Evolutionary conservation across 2,329 filamentous ascomycete species (phyloP).

Genomic region (Phoma herbarum): DNA sequence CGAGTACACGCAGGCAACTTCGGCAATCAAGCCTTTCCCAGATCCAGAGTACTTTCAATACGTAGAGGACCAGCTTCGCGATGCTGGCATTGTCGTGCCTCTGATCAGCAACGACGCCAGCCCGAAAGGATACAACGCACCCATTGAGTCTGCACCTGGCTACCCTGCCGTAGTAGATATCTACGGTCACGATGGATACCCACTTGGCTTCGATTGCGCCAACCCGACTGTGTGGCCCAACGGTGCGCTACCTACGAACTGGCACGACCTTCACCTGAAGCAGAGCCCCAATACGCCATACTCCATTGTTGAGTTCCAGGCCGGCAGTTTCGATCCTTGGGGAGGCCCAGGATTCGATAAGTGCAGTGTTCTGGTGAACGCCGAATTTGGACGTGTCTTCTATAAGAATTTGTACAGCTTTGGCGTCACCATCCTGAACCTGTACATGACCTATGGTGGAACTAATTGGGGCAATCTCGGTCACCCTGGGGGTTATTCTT

Average conservation of each 20-base stretch:
- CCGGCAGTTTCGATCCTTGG: conserved; percentile 77
- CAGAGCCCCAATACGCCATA: conserved; percentile 73
- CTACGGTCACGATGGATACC: conserved; percentile 67
- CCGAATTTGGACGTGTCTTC: conserved; percentile 80
- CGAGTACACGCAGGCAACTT: conserved; percentile 70
- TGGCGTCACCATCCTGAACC: conserved; percentile 72
- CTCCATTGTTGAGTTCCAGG: conserved; percentile 74
- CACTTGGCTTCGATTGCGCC: conserved; percentile 63
- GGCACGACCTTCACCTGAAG: conserved; percentile 61
- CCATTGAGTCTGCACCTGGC: conserved; percentile 57
- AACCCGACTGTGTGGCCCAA: conserved; percentile 70
- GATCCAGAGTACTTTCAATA: conserved; percentile 75
- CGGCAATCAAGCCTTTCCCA: conserved; percentile 64
- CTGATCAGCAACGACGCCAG: conserved; percentile 77
- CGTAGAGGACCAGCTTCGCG: conserved; percentile 72
- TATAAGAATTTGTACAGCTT: conserved; percentile 78
- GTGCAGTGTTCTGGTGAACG: conserved; percentile 71
- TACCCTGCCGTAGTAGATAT: conserved; percentile 67
- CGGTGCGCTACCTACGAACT: conserved; percentile 65
- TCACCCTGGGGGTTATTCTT: conserved; percentile 66
- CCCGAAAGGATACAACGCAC: conserved; percentile 66
- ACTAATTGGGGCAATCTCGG: conserved; percentile 80
- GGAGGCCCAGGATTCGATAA: conserved; percentile 74
- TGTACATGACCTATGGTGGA: conserved; percentile 82
- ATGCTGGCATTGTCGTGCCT: conserved; percentile 76